Percentiles rank a stretch among this genome's conserved stretches.
phyloP scores from a whole-genome alignment of 2,329 filamentous ascomycete species.

The Diaporthe ilicicola region DNA sequence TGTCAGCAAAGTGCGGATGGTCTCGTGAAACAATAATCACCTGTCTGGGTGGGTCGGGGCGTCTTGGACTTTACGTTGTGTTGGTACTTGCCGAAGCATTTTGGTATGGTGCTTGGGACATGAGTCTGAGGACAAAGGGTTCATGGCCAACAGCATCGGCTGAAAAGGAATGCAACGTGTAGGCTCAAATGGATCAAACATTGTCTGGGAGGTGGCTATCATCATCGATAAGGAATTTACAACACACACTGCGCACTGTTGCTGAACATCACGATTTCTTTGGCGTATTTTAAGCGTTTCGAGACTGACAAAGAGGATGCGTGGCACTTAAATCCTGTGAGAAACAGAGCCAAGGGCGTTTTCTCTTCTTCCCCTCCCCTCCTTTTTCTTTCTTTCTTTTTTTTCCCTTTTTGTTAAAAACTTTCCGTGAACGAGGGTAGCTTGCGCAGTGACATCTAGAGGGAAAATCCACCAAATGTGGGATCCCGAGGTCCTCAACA shows the following conservation, averaged over 20 bases:
- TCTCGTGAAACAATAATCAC: not conserved
- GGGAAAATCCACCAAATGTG: not conserved
- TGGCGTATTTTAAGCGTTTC: too few relatives aligned
- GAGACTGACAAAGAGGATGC: too few relatives aligned
- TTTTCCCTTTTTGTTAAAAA: too few relatives aligned
- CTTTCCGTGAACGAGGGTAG: not conserved
- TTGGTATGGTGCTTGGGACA: not conserved
- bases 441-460: not conserved
- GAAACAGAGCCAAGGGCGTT: too few relatives aligned
- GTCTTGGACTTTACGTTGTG: too few relatives aligned
- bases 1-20: not conserved
- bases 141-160: not conserved
- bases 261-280: too few relatives aligned
- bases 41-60: not conserved
- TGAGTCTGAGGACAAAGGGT: not conserved
- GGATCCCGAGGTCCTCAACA: not conserved
- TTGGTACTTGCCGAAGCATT: not conserved
- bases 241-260: too few relatives aligned
- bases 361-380: too few relatives aligned
- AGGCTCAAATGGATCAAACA: not conserved
- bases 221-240: too few relatives aligned
- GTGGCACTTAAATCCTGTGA: too few relatives aligned
- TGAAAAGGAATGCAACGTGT: not conserved
- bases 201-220: too few relatives aligned
- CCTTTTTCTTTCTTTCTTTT: too few relatives aligned